These are phyloP conservation scores for Fusarium penzigii DNA, from an alignment of 2,329 filamentous ascomycete species.

Conservation along the genomic window DNA sequence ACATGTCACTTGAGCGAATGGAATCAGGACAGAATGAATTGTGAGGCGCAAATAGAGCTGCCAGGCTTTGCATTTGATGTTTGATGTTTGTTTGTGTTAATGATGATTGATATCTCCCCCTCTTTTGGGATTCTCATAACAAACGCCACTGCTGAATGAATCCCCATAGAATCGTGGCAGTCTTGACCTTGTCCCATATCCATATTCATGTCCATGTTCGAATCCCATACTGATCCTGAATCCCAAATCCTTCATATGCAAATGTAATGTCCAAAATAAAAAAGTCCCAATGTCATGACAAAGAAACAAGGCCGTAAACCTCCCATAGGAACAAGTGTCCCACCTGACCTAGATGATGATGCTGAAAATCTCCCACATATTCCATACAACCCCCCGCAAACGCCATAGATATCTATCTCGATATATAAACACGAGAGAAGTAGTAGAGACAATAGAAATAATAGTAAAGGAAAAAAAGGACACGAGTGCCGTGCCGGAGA, in stretches of 20 bases:
- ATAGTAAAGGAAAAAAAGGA: conserved; percentile 3
- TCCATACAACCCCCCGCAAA: conserved; percentile 20
- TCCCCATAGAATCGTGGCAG: conserved; percentile 25
- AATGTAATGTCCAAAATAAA: conserved; percentile 15
- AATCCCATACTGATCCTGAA: too few species aligned
- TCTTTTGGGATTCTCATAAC: too few species aligned
- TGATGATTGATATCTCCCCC: too few species aligned
- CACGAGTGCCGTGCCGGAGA: conserved; percentile 1
- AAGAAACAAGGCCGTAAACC: too few species aligned
- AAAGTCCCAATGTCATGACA: too few species aligned
- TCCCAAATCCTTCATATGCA: conserved; percentile 20
- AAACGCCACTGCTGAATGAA: conserved; percentile 19
- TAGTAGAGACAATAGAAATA: conserved; percentile 7
- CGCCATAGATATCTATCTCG: conserved; percentile 8
- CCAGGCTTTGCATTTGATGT: too few species aligned
- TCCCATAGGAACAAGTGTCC: too few species aligned
- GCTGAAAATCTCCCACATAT: too few species aligned
- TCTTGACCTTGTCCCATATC: conserved; percentile 19
- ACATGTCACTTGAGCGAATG: background rate
- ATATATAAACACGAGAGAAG: conserved; percentile 21
- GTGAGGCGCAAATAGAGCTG: too few species aligned
- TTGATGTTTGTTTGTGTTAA: too few species aligned
- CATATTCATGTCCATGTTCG: conserved; percentile 10
- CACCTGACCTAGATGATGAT: too few species aligned
- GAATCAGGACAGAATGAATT: too few species aligned